Conservation (phyloP, 768 basidiomycete genomes). For the Rhodosporidiobolus odoratus region DNA sequence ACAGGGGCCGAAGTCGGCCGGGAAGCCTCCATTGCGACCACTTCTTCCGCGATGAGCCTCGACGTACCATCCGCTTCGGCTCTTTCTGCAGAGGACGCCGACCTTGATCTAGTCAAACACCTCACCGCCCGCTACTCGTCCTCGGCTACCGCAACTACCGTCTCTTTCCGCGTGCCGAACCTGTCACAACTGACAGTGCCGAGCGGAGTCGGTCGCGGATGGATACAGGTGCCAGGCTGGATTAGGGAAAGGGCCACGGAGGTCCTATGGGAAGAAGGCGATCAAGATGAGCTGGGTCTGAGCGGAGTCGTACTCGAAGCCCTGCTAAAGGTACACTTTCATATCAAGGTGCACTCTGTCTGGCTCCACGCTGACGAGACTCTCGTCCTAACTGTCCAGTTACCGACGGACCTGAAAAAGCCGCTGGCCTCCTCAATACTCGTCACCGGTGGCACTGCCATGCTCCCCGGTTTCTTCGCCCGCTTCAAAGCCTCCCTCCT, state of each 20-base stretch:
- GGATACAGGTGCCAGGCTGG: constrained; percentile 72
- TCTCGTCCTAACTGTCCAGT: constrained; percentile 52
- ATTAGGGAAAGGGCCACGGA: constrained; percentile 85
- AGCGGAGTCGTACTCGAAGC: constrained; percentile 74
- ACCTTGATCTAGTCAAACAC: constrained; percentile 14
- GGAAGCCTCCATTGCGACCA: background rate
- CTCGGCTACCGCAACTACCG: constrained; percentile 1
- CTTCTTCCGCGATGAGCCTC: constrained; percentile 18
- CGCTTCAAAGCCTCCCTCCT: constrained; percentile 76
- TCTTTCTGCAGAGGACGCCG: background rate
- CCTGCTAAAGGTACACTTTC: constrained; percentile 62
- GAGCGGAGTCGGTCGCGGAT: constrained; percentile 5
- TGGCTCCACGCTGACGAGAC: background rate
- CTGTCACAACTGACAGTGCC: background rate
- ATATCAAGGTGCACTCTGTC: background rate
- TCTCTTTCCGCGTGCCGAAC: constrained; percentile 28
- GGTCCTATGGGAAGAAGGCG: constrained; percentile 77
- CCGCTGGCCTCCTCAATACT: constrained; percentile 78
- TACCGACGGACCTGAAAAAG: constrained; percentile 82
- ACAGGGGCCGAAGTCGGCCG: background rate
- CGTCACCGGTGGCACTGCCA: constrained; percentile 79
- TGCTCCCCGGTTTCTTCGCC: constrained; percentile 87
- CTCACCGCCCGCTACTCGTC: constrained; percentile 20
- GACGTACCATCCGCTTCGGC: background rate
- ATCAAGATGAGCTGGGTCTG: constrained; percentile 77